Evolutionary conservation across 495 filamentous ascomycete species (phyloP), one percentile per base, ranked within the genome.

Genomic region (Penicillium turbatum): DNA sequence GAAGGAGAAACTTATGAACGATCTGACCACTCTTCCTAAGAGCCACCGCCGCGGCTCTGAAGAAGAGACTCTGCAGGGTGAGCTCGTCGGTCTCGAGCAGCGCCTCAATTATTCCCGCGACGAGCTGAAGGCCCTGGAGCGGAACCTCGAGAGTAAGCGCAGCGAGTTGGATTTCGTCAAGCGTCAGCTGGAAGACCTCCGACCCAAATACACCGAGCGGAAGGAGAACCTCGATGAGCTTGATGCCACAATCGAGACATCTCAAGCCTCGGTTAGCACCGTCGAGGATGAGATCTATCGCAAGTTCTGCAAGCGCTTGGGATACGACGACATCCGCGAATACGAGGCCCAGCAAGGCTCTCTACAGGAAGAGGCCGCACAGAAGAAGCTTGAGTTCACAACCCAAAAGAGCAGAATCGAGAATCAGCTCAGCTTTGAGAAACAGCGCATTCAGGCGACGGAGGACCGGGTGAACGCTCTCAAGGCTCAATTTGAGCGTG

Each of bases 341-440:
- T 99, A 97, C 62, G 90, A 97, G 68, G 86, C 85, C 6, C 91
- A 95, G 53, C 93, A 97, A 66, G 93, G 93, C 31, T 89, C 85
- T 12, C 65, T 92, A 43, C 91, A 97, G 61, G 87, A 95, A 68
- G 91, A 97, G 61, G 86, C 84, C 35, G 83, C 86, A 2, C 84
- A 91, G 68, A 93, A 91, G 72, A 89, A 87, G 51, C 82, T 89
- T 19, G 86, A 90, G 53, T 97, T 95, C 60, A 86, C 82, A 24
- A 82, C 84, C 12, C 93, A 97, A 65, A 92, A 85, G 70, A 86
- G 84, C 54, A 82, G 81, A 42, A 79, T 99, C 32, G 79, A 92
- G 62, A 90, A 84, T 63, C 85, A 86, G 57, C 74, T 96, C 38
- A 82, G 74, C 48, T 96, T 90, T 68, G 89, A 95, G 69, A 81